These are phyloP conservation scores for Microcyclosporella mali DNA, from an alignment of 2,329 filamentous ascomycete genomes.

Conservation along the genomic window DNA sequence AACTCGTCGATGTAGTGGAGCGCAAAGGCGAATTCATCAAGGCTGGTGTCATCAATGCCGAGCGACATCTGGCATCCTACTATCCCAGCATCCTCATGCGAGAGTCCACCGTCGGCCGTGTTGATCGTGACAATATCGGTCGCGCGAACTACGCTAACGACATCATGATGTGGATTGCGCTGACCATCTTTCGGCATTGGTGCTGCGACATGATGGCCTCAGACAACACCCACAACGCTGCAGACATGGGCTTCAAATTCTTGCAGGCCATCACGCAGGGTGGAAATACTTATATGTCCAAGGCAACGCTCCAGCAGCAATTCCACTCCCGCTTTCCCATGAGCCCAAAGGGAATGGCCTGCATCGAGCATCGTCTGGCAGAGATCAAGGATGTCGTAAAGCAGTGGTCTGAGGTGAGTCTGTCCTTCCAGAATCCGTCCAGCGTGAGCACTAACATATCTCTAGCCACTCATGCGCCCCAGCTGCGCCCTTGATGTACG, in stretches of 20 bases:
- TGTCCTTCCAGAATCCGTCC: neutral
- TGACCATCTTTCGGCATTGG: slow-evolving; percentile 45
- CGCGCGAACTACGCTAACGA: slow-evolving; percentile 43
- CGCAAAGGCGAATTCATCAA: slow-evolving; percentile 27
- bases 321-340: slow-evolving; percentile 41
- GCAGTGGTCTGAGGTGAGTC: slow-evolving; percentile 29
- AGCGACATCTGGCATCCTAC: slow-evolving; percentile 32
- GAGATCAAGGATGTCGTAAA: slow-evolving; percentile 42
- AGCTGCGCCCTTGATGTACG: slow-evolving; percentile 36
- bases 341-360: slow-evolving; percentile 38
- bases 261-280: slow-evolving; percentile 38
- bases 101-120: slow-evolving; percentile 21
- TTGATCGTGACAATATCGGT: slow-evolving; percentile 30
- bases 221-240: slow-evolving; percentile 33
- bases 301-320: slow-evolving; percentile 27
- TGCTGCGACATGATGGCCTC: slow-evolving; percentile 37
- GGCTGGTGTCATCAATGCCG: slow-evolving; percentile 22
- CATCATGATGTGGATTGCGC: slow-evolving; percentile 47
- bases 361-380: slow-evolving; percentile 36
- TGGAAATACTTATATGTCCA: slow-evolving; percentile 41
- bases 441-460: slow-evolving; percentile 1
- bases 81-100: slow-evolving; percentile 28
- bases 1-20: slow-evolving; percentile 25
- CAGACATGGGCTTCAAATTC: slow-evolving; percentile 44
- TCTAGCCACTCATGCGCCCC: slow-evolving; percentile 33